Evolutionary conservation across 2,329 filamentous ascomycete species (phyloP), one percentile per base, ranked within the genome.

Genomic region (Aspergillus carbonarius): DNA sequence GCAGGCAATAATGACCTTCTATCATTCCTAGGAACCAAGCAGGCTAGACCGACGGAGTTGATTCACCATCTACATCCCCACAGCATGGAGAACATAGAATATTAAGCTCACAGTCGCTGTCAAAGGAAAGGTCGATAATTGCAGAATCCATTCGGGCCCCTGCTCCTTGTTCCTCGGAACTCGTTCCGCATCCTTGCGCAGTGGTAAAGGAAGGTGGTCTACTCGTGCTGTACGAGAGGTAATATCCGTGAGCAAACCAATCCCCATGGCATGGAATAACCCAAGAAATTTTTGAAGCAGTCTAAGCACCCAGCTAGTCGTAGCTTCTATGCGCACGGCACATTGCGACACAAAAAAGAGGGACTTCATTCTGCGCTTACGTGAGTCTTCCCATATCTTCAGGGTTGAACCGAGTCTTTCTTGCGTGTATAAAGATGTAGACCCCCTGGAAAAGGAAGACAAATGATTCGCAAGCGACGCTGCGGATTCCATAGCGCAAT

Each of bases 401-500:
- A 54, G 25, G 10, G 13, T 27, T 23, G 35, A 18, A 10, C 13
- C 23, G 7, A 54, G 37, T 18, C 23, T 17, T 5, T 39, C 37
- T 34, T 54, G 37, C 7, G 37, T 34, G 17, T 30, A 54, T 2
- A 25, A 18, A n/a, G 35, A 5, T 15, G 37, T 15, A 13, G 39
- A 32, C 6, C 8, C 30, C 10, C 12, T 15, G 37, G 23, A 17
- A 13, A 54, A 42, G 1, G 15, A n/a, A 13, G 30, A 3, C 8
- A 54, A 15, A 32, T 44, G n/a, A 47, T 74, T 76, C 7, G 72
- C 69, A 4, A 76, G 61, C 7, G 65, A 67, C 12, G 73, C 74
- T 5, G 70, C 74, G 39, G 66, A 68, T 61, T 78, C 76, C 13
- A 78, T 75, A 3, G 74, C 74, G 30, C 64, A 66, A 58, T 78